Base-by-base conservation (phyloP, 345 rosid genomes). In the Brassica nigra region DNA sequence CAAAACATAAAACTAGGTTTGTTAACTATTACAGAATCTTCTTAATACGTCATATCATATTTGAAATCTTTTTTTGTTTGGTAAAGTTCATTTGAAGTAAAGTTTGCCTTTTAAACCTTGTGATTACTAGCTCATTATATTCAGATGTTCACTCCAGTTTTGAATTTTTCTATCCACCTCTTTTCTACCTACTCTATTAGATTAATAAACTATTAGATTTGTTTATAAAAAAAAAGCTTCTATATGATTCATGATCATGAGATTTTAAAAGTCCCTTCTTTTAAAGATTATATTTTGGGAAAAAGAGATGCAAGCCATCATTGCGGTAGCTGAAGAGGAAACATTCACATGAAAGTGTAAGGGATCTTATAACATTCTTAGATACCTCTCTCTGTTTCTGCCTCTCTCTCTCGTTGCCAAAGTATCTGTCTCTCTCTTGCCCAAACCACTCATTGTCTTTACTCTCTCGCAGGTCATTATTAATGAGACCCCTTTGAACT, bases 261-360 rank as follows among this genome's bases (percentile, higher is more conserved):
- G 20, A 18, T 57, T 65, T 29, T 8, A 9, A 8, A 59, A 34
- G 9, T 4, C 10, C 23, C 3, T 62, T 28, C 31, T 12, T 12
- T 29, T 62, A 5, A 6, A 1, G 2, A 15, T 0, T 0, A 15
- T 4, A 1, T 30, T 74, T 33, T 18, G 62, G 68, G 4, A 59
- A 36, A 55, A 68, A 4, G 29, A 10, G 62, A 61, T 59, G 74
- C 55, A 54, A 36, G 72, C 44, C 47, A 39, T 71, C 72, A 78
- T 70, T 49, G 61, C 18, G 16, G 76, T 65, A 64, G 58, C 76
- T 57, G 67, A 71, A 78, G 73, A 65, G 49, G 77, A 83, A 82
- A 75, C 55, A 76, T 64, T 68, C 88, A 82, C 91, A 83, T 86
- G 91, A 76, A 59, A 54, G 73, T 44, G 76, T 72, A 64, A 64